Base-by-base conservation (phyloP, 78 protist genomes). In the Polysphondylium violaceum region DNA sequence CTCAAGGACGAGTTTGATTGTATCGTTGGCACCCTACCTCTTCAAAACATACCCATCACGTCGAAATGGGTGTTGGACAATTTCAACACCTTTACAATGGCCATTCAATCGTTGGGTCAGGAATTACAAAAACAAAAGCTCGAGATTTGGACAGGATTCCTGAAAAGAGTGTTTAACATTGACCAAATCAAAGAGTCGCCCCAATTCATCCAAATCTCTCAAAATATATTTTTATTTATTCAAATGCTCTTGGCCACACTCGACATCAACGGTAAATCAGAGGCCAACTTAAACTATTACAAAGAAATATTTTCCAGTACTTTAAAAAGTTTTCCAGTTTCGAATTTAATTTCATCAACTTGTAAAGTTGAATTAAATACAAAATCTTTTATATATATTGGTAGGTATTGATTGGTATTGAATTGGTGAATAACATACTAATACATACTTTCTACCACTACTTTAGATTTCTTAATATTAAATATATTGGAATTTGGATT, bases 401-500 rank as follows among this genome's bases (percentile, higher is more conserved):
- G 53, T 47, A 47, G 11, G 8, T 14, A 14, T 47, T 11, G 11
- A 47, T n/a, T n/a, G n/a, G n/a, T n/a, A n/a, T n/a, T n/a, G n/a
- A n/a, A n/a, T n/a, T n/a, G n/a, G n/a, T n/a, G n/a, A n/a, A n/a
- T n/a, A n/a, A n/a, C n/a, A n/a, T n/a, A n/a, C n/a, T n/a, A n/a
- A n/a, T n/a, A n/a, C n/a, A n/a, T n/a, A n/a, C n/a, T n/a, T n/a
- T n/a, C n/a, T n/a, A n/a, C n/a, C n/a, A n/a, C n/a, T 29, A 29
- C 36, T 2, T 36, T 83, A n/a, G 91, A 83, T 44, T 83, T 83
- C 36, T 55, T 83, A 31, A 33, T 72, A 19, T 35, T 58, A 2
- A 83, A 67, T 69, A 16, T 83, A 43, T 31, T 83, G 1, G 91
- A 69, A 41, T 51, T 58, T 83, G 91, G 91, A 25, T 69, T 83